A percentile compares a stretch with the other conserved stretches of the same genome.
phyloP scores from a whole-genome alignment of 2,329 filamentous ascomycete genomes.

The Aspergillus neoniger region DNA sequence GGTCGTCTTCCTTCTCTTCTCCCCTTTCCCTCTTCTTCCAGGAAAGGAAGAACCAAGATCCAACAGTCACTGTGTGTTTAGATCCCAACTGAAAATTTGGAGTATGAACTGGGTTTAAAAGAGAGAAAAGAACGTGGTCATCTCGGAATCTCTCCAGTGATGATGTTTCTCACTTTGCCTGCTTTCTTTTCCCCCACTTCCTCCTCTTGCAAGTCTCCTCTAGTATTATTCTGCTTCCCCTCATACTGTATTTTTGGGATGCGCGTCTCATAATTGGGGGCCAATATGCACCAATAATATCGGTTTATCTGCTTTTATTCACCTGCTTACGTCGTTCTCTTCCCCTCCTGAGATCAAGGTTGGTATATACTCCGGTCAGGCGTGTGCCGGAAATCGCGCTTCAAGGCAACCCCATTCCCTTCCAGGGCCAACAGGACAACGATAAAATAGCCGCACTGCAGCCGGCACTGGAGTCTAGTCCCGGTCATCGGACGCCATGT shows the following conservation, averaged over 20 bases:
- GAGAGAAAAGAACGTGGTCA: constrained; percentile 13
- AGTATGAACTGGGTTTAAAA: neutral
- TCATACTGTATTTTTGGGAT: neutral
- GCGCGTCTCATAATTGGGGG: constrained; percentile 12
- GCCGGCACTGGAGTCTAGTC: neutral
- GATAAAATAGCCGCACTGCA: neutral
- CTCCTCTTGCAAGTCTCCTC: neutral
- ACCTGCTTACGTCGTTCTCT: neutral
- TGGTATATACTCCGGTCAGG: constrained; percentile 4
- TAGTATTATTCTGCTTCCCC: neutral
- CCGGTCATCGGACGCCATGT: neutral
- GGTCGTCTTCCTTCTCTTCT: neutral
- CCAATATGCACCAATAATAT: neutral
- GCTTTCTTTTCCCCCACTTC: neutral
- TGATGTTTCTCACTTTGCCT: neutral
- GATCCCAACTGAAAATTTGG: neutral
- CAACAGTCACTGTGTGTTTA: constrained; percentile 3
- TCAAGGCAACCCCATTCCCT: constrained; percentile 17
- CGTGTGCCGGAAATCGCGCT: constrained; percentile 2
- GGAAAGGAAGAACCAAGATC: neutral
- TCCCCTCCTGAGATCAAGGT: constrained; percentile 9
- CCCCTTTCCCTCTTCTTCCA: neutral
- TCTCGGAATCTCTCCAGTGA: constrained; percentile 9
- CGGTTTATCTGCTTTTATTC: neutral
- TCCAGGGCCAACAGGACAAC: neutral